Evolutionary conservation across 164 flowering plant species (phyloP).

Genomic region (Protea cynaroides): DNA sequence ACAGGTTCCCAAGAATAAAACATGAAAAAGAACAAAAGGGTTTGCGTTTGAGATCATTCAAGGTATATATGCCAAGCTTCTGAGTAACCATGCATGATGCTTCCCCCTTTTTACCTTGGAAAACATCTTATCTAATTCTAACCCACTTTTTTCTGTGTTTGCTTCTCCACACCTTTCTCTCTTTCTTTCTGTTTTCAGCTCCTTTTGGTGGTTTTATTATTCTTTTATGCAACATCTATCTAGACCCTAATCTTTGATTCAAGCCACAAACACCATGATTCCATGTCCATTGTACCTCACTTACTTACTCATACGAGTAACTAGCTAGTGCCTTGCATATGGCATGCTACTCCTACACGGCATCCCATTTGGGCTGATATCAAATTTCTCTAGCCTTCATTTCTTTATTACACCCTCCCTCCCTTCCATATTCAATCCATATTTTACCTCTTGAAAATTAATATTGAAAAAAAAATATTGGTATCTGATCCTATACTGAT

Average conservation of each 20-base stretch:
- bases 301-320: background rate
- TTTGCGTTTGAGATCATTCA: background rate
- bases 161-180: background rate
- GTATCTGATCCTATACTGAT: too few species aligned
- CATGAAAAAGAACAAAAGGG: background rate
- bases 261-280: constrained; percentile 16
- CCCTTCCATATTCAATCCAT: background rate
- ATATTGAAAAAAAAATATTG: too few species aligned
- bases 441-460: too few species aligned
- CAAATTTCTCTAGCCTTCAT: background rate
- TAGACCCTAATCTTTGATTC: constrained; percentile 7
- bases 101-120: too few species aligned
- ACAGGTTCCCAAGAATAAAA: background rate
- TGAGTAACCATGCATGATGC: background rate
- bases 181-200: constrained; percentile 4
- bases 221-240: background rate
- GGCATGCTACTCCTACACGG: constrained; percentile 8
- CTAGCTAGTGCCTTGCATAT: constrained; percentile 8
- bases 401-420: background rate
- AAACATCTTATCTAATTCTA: too few species aligned
- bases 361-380: constrained; percentile 3
- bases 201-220: background rate
- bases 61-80: constrained; percentile 3
- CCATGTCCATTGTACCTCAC: constrained; percentile 2
- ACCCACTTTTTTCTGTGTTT: too few species aligned